phyloP scores from a whole-genome alignment of 2,329 filamentous ascomycete species.

The Ambrosiella xylebori region DNA sequence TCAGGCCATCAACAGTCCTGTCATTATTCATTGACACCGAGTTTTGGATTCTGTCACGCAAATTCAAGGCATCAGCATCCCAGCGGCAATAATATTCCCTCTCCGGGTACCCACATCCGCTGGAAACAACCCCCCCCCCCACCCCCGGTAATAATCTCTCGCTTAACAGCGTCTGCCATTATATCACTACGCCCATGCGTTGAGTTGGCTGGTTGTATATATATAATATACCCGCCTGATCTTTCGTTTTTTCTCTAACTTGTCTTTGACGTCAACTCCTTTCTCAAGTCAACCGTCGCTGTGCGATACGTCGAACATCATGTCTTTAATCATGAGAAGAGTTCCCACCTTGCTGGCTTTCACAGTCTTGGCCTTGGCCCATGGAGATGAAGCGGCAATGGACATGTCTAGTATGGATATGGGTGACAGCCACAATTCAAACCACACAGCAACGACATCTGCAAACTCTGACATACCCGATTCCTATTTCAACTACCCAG shows the following conservation, averaged over 20 bases:
- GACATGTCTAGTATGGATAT: slow-evolving; percentile 12
- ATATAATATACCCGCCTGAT: background rate
- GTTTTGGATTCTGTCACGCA: background rate
- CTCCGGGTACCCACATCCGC: slow-evolving; percentile 1
- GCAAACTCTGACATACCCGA: slow-evolving; percentile 17
- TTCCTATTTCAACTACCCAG: slow-evolving; percentile 43
- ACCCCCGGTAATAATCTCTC: background rate
- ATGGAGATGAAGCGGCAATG: slow-evolving; percentile 2
- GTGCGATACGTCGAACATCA: slow-evolving; percentile 6
- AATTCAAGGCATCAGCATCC: background rate
- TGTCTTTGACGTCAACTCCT: background rate
- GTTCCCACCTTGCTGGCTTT: slow-evolving; percentile 1
- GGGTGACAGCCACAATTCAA: slow-evolving; percentile 11
- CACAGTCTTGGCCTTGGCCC: slow-evolving; percentile 6
- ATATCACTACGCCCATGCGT: slow-evolving; percentile 3
- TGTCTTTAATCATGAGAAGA: slow-evolving; percentile 1
- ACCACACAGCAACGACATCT: background rate
- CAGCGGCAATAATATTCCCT: slow-evolving; percentile 2
- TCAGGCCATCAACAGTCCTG: background rate
- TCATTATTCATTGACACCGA: background rate
- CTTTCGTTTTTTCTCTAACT: background rate
- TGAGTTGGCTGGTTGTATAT: background rate
- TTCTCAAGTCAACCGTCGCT: background rate
- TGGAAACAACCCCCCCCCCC: background rate
- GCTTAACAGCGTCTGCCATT: slow-evolving; percentile 4